Evolutionary conservation across 108 stramenopile genomes (phyloP), one percentile per base, ranked within the genome.

Genomic region (Conticribra guillardii): DNA sequence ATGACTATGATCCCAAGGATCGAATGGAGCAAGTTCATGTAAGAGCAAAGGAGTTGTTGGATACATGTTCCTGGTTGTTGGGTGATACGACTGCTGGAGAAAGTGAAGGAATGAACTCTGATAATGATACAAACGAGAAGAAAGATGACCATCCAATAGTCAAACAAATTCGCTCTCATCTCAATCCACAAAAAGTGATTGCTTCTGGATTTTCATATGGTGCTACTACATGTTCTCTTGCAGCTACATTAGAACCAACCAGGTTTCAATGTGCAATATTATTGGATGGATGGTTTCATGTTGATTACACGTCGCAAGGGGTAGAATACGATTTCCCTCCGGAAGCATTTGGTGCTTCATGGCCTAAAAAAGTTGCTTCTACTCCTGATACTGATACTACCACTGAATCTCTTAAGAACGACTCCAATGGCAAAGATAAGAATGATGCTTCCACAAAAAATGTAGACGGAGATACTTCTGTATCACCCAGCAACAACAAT

Each of bases 121-220:
- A 41, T 11, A 47, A 45, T 0, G 23, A 61, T 3, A 1, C 26
- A 0, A 30, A 0, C 19, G 28, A 60, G 2, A 28, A 55, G 16
- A 29, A 63, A n/a, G 59, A 53, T 3, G 1, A 37, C n/a, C 53
- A 68, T 55, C 49, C 55, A 18, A 65, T 84, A 17, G 22, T 67
- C 3, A 29, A 74, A 30, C 51, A 74, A 26, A 73, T 76, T 19
- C 29, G 74, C 15, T 28, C 37, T 7, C 50, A 71, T 26, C 60
- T 82, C 18, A 64, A 80, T 26, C 7, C n/a, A n/a, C 19, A 46
- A 14, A 59, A 51, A 14, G 54, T 76, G 31, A 73, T 84, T 46
- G 83, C 73, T n/a, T 64, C 83, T n/a, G 86, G 83, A 22, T 87
- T 79, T 59, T 82, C 80, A 24, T 84, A 84, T 51, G 86, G 83